These are phyloP conservation scores for Fusarium dlaminii DNA, from an alignment of 2,329 filamentous ascomycete genomes.

Conservation along the genomic window DNA sequence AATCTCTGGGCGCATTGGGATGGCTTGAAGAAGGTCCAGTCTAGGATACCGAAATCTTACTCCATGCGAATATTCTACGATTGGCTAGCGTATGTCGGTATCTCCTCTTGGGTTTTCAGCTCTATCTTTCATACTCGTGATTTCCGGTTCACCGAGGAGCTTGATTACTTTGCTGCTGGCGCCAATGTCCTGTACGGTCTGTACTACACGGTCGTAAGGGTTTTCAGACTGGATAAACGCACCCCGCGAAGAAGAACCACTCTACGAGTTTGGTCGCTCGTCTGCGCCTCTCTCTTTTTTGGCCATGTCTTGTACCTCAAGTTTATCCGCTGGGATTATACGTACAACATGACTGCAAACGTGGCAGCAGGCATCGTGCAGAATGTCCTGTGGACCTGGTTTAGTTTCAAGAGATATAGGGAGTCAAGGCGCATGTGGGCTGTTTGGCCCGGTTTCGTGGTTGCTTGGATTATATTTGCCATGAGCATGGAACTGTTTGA, in stretches of 20 bases:
- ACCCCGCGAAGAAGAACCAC: conserved; percentile 57
- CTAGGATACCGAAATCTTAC: conserved; percentile 77
- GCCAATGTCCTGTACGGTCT: conserved; percentile 90
- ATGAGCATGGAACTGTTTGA: conserved; percentile 98
- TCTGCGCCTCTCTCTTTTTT: conserved; percentile 77
- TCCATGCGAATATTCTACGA: conserved; percentile 83
- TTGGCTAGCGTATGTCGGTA: conserved; percentile 80
- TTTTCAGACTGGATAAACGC: conserved; percentile 80
- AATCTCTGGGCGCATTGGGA: conserved; percentile 88
- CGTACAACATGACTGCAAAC: conserved; percentile 98
- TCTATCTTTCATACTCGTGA: conserved; percentile 94
- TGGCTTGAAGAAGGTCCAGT: conserved; percentile 77
- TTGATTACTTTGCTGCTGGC: conserved; percentile 96
- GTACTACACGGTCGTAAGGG: conserved; percentile 83
- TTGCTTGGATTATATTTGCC: conserved; percentile 88
- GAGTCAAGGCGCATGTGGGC: conserved; percentile 81
- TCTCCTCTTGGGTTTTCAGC: conserved; percentile 86
- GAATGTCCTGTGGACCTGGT: conserved; percentile 87
- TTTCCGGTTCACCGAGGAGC: conserved; percentile 84
- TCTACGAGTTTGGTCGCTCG: conserved; percentile 77
- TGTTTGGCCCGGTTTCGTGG: conserved; percentile 88
- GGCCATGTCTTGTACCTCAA: conserved; percentile 86
- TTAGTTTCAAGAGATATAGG: conserved; percentile 78
- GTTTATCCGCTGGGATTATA: conserved; percentile 91
- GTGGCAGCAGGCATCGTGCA: conserved; percentile 82